Evolutionary conservation across 2,329 filamentous ascomycete genomes (phyloP), one percentile per base, ranked within the genome.

Genomic region (Aspergillus jensenii): DNA sequence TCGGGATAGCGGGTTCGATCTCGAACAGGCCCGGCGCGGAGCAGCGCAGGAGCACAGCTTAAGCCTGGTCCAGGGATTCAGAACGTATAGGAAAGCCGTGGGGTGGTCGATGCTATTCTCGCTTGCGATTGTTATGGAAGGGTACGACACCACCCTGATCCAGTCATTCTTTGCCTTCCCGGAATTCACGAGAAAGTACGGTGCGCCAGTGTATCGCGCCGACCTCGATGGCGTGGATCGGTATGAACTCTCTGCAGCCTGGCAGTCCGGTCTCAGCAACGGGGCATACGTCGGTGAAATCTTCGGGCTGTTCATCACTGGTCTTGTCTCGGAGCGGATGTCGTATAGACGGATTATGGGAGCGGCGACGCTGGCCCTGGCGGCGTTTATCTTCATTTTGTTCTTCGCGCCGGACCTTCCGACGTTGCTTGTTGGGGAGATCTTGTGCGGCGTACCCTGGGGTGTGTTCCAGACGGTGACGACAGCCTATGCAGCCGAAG

Each of bases 371-470:
- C 33, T 39, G 15, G 43, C 53, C 6, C 41, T 52, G 2, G 43
- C 35, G 11, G 43, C 14, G 6, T 57, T 79, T 39, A 78, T 78
- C 23, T 74, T 78, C 25, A 71, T 82, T 44, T 76, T 78, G 63
- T 81, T 81, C 68, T 79, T 78, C 6, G 79, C 79, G 0, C 67
- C 75, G 49, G 74, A 75, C 48, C 70, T 81, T 2, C 65, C 75
- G 23, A 69, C 74, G 50, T 62, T 81, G 2, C 70, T 79, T 19
- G 74, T 77, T 4, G 79, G 75, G 12, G 76, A 81, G 60, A 77
- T 81, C 35, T 71, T 82, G 4, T 78, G 76, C 48, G 77, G 79
- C 53, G 75, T 81, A 21, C 74, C 79, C 2, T 80, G 78, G 76
- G 78, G 67, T 41, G 74, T 79, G 4, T 81, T 80, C 64, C 76